These are phyloP conservation scores for Neopestalotiopsis sp. DNA, from an alignment of 2,329 filamentous ascomycete genomes.

Conservation along the genomic window DNA sequence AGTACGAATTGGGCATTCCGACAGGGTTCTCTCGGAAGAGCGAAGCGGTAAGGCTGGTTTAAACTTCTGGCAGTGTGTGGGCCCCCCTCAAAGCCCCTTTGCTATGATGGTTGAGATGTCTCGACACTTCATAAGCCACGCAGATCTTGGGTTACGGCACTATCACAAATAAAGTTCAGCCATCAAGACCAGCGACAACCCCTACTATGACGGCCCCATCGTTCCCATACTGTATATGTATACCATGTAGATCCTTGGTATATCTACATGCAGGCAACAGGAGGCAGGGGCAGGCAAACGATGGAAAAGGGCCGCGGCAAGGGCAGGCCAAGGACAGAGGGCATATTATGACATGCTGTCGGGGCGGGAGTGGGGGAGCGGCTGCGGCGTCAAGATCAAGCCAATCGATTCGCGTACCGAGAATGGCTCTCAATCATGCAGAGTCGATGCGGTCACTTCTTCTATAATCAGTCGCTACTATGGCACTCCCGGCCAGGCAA, in stretches of 20 bases:
- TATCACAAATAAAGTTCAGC: neutral
- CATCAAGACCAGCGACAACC: neutral
- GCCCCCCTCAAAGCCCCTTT: neutral
- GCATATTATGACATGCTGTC: no score
- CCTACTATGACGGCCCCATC: neutral
- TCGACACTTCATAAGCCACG: neutral
- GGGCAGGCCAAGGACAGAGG: no score
- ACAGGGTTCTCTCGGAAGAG: neutral
- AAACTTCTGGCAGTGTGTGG: slow-evolving; percentile 1
- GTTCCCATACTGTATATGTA: neutral
- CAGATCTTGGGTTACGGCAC: neutral
- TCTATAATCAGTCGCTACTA: neutral
- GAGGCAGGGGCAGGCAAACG: neutral
- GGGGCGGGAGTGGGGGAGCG: neutral
- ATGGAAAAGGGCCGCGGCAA: no score
- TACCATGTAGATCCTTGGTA: neutral
- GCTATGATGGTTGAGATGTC: neutral
- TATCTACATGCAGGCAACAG: neutral
- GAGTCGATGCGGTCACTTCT: neutral
- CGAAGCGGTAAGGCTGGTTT: slow-evolving; percentile 2
- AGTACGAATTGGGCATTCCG: neutral
- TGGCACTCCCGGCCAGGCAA: neutral
- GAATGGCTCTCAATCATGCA: neutral
- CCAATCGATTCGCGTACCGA: neutral
- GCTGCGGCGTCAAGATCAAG: neutral